phyloP scores from a whole-genome alignment of 2,329 filamentous ascomycete species.

The Simplicillium sp. region DNA sequence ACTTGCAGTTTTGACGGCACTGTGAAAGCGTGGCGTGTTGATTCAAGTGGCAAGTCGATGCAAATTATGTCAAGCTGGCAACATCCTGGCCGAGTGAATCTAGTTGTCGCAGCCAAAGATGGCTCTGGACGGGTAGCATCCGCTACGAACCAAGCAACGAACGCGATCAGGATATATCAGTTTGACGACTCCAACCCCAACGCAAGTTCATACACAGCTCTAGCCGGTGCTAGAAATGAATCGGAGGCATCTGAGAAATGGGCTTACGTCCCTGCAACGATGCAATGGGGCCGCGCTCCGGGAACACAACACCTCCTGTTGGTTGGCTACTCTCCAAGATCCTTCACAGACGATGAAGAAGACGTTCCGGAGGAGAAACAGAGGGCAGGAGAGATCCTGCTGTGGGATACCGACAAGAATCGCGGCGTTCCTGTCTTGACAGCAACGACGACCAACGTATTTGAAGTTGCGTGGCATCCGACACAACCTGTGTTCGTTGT shows the following conservation, averaged over 20 bases:
- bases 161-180: slow-evolving; percentile 49
- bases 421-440: slow-evolving; percentile 37
- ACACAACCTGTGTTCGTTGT: slow-evolving; percentile 41
- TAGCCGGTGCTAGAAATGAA: slow-evolving; percentile 31
- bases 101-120: slow-evolving; percentile 45
- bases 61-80: slow-evolving; percentile 35
- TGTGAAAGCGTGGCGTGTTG: slow-evolving; percentile 48
- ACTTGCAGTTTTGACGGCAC: slow-evolving; percentile 54
- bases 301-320: slow-evolving; percentile 41
- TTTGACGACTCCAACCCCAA: slow-evolving; percentile 26
- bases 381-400: slow-evolving; percentile 49
- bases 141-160: slow-evolving; percentile 42
- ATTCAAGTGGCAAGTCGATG: slow-evolving; percentile 30
- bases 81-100: slow-evolving; percentile 52
- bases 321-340: slow-evolving; percentile 54
- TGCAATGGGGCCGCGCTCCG: slow-evolving; percentile 47
- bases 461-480: slow-evolving; percentile 57
- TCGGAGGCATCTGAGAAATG: slow-evolving; percentile 35
- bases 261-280: slow-evolving; percentile 54
- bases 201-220: slow-evolving; percentile 23
- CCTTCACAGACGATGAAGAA: slow-evolving; percentile 38
- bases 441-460: slow-evolving; percentile 49
- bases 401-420: slow-evolving; percentile 43
- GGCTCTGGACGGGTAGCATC: slow-evolving; percentile 43
- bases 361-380: slow-evolving; percentile 49